Evolutionary conservation across 2,329 filamentous ascomycete species (phyloP).

Genomic region (Monosporascus sp.): DNA sequence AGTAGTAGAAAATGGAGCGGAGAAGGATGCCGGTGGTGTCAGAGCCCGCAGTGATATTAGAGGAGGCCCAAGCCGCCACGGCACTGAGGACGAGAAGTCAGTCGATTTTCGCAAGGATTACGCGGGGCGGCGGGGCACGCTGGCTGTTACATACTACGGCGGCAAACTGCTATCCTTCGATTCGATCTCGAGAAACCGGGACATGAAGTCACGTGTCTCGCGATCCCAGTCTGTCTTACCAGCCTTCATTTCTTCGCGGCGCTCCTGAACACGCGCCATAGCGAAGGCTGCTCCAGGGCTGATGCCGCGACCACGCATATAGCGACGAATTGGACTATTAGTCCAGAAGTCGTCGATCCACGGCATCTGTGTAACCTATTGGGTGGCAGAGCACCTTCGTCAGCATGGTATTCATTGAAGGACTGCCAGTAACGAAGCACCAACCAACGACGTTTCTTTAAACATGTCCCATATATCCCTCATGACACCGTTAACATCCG

Average conservation of each 20-base stretch:
- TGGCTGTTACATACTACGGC: constrained; percentile 8
- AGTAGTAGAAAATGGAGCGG: constrained; percentile 5
- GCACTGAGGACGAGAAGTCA: not conserved
- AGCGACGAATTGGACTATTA: constrained; percentile 4
- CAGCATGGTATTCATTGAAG: not conserved
- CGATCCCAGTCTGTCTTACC: not conserved
- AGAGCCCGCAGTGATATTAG: constrained; percentile 10
- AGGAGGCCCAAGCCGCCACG: constrained; percentile 29
- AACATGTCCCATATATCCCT: constrained; percentile 10
- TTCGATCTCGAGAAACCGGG: constrained; percentile 5
- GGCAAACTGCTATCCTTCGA: constrained; percentile 5
- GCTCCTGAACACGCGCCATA: constrained; percentile 2
- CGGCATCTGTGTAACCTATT: constrained; percentile 3
- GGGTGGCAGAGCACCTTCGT: not conserved
- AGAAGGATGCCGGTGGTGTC: constrained; percentile 11
- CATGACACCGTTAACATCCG: constrained; percentile 20
- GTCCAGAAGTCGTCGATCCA: constrained; percentile 5
- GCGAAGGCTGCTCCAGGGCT: not conserved
- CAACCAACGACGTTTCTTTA: constrained; percentile 1
- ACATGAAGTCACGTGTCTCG: constrained; percentile 8
- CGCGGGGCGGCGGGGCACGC: no score
- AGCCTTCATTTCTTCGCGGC: constrained; percentile 1
- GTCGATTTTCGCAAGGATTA: not conserved
- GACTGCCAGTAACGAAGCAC: not conserved
- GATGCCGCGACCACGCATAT: not conserved